Percentiles rank a stretch among this genome's conserved stretches.
phyloP scores from a whole-genome alignment of 2,329 filamentous ascomycete species.

The Sarocladiaceae sp. region DNA sequence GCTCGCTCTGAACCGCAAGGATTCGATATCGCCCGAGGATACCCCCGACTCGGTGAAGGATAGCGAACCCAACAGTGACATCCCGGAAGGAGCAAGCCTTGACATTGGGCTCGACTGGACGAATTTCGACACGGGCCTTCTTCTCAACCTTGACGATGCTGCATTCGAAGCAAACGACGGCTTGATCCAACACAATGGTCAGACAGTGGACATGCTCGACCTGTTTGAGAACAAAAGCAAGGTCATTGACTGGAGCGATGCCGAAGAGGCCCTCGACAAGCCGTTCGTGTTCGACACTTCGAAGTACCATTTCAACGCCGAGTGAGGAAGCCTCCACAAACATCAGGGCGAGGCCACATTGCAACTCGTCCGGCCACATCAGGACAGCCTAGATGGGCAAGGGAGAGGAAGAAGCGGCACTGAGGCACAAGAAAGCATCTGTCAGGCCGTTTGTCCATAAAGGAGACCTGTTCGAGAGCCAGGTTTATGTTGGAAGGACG shows the following conservation, averaged over 20 bases:
- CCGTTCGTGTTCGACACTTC: conserved; percentile 38
- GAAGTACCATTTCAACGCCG: conserved; percentile 4
- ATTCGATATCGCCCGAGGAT: conserved; percentile 47
- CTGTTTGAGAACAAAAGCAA: conserved; percentile 2
- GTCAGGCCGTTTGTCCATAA: too few relatives aligned
- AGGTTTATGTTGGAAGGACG: too few relatives aligned
- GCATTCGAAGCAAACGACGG: conserved; percentile 5
- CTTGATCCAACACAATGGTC: conserved; percentile 6
- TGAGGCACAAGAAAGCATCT: too few relatives aligned
- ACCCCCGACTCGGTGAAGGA: conserved; percentile 61
- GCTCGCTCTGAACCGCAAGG: conserved; percentile 17
- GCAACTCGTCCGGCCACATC: too few relatives aligned
- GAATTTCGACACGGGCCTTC: conserved; percentile 38
- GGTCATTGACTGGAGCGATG: conserved; percentile 33
- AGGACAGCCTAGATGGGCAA: too few relatives aligned
- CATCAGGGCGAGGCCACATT: too few relatives aligned
- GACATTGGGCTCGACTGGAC: conserved; percentile 49
- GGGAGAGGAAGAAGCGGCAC: too few relatives aligned
- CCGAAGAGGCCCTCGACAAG: conserved; percentile 36
- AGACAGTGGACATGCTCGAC: conserved; percentile 9
- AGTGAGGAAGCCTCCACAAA: neutral
- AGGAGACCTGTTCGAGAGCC: too few relatives aligned
- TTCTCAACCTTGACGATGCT: conserved; percentile 35
- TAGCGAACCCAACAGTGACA: conserved; percentile 56
- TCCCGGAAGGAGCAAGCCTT: conserved; percentile 46